Evolutionary conservation across 176 grass and related monocot genomes (phyloP).

Genomic region (Carex littledalei): DNA sequence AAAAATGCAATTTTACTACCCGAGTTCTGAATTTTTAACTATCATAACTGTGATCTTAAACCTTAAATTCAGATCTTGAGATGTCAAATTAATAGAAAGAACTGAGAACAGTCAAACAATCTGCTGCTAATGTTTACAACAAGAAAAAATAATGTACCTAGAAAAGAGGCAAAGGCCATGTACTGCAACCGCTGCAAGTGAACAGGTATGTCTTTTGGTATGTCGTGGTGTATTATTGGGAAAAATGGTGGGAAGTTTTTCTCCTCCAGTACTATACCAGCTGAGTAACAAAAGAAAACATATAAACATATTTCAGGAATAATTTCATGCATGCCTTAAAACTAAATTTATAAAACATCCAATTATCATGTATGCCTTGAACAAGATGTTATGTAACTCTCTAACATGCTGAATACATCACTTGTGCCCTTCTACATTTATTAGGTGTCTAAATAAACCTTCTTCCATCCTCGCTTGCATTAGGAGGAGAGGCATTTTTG

Average conservation of each 20-base stretch:
- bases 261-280: conserved; percentile 79
- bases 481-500: background rate
- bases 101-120: background rate
- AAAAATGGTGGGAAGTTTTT: conserved; percentile 98
- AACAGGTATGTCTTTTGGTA: conserved; percentile 88
- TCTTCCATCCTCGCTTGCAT: background rate
- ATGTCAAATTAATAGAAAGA: background rate
- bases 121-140: background rate
- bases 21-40: background rate
- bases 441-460: background rate
- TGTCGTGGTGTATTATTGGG: conserved; percentile 96
- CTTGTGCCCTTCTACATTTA: background rate
- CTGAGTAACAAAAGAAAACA: conserved; percentile 40
- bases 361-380: background rate
- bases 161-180: conserved; percentile 80
- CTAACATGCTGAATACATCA: background rate
- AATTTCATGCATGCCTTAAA: background rate
- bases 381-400: background rate
- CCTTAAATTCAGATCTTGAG: background rate
- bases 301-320: background rate
- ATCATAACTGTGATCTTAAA: background rate
- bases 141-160: conserved; percentile 44
- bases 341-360: background rate
- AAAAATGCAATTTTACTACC: background rate
- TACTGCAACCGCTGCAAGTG: conserved; percentile 83